Base-by-base conservation (phyloP, 1,139 yeast genomes). In the Yamadazyma dendronema region DNA sequence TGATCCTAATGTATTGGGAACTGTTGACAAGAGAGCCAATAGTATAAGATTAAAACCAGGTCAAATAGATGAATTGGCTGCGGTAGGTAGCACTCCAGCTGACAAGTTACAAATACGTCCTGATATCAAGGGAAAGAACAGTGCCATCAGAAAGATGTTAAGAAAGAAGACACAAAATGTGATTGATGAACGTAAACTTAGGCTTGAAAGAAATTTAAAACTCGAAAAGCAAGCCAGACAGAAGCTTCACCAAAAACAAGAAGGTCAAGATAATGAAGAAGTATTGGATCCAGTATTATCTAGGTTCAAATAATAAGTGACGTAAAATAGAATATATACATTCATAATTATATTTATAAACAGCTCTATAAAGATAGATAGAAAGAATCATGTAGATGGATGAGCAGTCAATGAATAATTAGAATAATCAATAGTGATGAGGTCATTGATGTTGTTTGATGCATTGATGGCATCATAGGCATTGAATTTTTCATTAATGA, bases 1-100 rank as follows among this genome's bases (percentile, higher is more conserved):
- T 53, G 96, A 92, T 68, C 98, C 98, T 42, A 78, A 75, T 53
- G 79, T 77, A 38, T 84, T 94, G 51, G 99, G 98, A 50, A 76
- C 81, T 11, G 89, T 92, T 19, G 92, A 89, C 53, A 76, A 77
- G 48, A 72, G 84, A 42, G 83, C 92, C 4, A 71, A 76, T 24
- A 65, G 71, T 29, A 68, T 76, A 38, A 75, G 96, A 51, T 65
- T 84, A 53, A 77, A 78, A 36, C 81, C 88, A 0, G 76, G 78
- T 24, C 81, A 81, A 35, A 58, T 78, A 26, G 70, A 70, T 21
- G 79, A 74, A 41, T 54, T 74, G 34, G 63, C 69, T 17, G 54
- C 37, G 50, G 22, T 19, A 6, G 22, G 22, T 19, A 19, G 22
- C 9, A 19, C 22, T 35, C 59, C 58, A 17, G 66, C 64, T n/a